These are phyloP conservation scores for Cutaneotrichosporon daszewskae DNA, from an alignment of 1,284 basidiomycete genomes.

Conservation along the genomic window DNA sequence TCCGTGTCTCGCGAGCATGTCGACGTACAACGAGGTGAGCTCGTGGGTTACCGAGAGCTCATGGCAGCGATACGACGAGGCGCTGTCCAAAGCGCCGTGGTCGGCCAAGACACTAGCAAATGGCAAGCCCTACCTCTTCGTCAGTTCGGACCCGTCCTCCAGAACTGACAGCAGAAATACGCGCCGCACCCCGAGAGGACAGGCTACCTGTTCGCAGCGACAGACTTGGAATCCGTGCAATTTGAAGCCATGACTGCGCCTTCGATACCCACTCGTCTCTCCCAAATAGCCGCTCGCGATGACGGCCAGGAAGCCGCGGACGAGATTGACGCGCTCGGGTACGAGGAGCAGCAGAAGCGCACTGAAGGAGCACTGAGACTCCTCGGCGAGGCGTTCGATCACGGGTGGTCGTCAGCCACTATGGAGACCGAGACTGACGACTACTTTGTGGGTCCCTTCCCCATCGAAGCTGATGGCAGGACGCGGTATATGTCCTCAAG, in stretches of 20 bases:
- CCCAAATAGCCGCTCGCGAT: conserved; percentile 3
- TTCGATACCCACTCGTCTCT: conserved; percentile 20
- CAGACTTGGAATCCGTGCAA: conserved; percentile 24
- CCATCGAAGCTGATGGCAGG: conserved; percentile 8
- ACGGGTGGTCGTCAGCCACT: conserved; percentile 14
- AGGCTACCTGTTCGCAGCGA: conserved; percentile 33
- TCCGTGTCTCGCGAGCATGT: conserved; percentile 6
- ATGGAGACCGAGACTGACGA: conserved; percentile 23
- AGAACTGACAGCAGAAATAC: conserved; percentile 25
- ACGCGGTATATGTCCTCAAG: conserved; percentile 17
- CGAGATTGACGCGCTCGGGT: neutral
- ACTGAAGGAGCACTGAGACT: conserved; percentile 14
- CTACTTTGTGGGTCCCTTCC: conserved; percentile 21
- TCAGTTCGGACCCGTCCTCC: neutral
- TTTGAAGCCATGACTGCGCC: conserved; percentile 26
- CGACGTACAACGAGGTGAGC: conserved; percentile 15
- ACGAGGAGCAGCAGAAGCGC: conserved; percentile 13
- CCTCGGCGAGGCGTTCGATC: conserved; percentile 18
- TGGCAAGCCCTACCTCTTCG: conserved; percentile 21
- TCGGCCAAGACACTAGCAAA: conserved; percentile 14
- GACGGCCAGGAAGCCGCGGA: conserved; percentile 5
- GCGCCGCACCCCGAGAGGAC: conserved; percentile 25
- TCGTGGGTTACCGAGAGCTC: neutral
- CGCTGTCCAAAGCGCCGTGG: conserved; percentile 28
- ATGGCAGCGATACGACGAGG: conserved; percentile 18